Conservation (phyloP, 257 asterid genomes). For the Plantago major region DNA sequence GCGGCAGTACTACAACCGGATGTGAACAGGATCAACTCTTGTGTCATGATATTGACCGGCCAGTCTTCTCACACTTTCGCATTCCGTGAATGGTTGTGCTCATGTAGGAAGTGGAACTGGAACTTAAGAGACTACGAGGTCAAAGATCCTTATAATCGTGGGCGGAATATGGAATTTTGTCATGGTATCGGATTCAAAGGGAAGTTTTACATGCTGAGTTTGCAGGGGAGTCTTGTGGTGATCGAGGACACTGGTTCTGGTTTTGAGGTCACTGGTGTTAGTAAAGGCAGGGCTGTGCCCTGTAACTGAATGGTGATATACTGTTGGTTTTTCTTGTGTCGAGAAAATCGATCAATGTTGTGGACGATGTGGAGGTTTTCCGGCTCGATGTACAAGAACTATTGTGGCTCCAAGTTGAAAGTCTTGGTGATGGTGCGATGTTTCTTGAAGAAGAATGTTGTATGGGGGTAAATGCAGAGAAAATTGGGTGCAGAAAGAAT, state of each 20-base stretch:
- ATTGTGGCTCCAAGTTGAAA: slow-evolving; percentile 5
- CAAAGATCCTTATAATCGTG: slow-evolving; percentile 20
- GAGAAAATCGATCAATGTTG: background rate
- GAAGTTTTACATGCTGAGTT: slow-evolving; percentile 24
- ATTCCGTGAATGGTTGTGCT: background rate
- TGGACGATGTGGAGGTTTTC: slow-evolving; percentile 24
- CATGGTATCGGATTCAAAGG: slow-evolving; percentile 19
- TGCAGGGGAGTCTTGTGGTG: slow-evolving; percentile 15
- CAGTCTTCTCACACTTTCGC: background rate
- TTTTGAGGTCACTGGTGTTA: slow-evolving; percentile 5
- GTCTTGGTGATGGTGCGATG: background rate
- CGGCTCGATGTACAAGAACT: slow-evolving; percentile 7
- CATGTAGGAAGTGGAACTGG: background rate
- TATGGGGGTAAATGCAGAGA: slow-evolving; percentile 4
- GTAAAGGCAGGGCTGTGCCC: slow-evolving; percentile 28
- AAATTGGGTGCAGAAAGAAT: background rate
- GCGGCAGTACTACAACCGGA: slow-evolving; percentile 12
- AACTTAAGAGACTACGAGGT: background rate
- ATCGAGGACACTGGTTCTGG: slow-evolving; percentile 19
- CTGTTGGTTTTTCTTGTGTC: slow-evolving; percentile 23
- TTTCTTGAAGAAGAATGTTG: slow-evolving; percentile 9
- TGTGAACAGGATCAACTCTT: background rate
- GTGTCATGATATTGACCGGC: slow-evolving; percentile 6
- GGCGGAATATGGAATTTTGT: slow-evolving; percentile 18
- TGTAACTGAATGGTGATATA: slow-evolving; percentile 21